Conservation (phyloP, 148 eudicot genomes). For the Rhododendron williamsianum region DNA sequence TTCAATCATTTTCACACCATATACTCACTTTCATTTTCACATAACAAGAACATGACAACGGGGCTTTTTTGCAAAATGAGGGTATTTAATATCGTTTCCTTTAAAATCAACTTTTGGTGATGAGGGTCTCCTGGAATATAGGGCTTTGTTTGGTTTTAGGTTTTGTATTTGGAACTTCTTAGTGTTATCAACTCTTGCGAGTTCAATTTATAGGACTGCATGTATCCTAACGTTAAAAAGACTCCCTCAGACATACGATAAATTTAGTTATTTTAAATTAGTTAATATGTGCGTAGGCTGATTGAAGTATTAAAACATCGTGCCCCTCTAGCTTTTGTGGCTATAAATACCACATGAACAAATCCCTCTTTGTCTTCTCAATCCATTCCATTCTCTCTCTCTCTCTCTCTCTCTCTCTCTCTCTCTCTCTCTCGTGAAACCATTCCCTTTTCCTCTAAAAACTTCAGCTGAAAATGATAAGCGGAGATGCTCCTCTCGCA, state of each 20-base stretch:
- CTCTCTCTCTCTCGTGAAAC: background rate
- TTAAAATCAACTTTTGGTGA: too few species aligned
- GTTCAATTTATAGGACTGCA: background rate
- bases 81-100: background rate
- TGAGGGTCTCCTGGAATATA: too few species aligned
- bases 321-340: background rate
- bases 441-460: background rate
- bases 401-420: too few species aligned
- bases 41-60: background rate
- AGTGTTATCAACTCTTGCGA: background rate
- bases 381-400: background rate
- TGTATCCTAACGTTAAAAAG: background rate
- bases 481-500: conserved; percentile 1
- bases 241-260: background rate
- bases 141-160: too few species aligned
- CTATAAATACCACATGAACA: conserved; percentile 22
- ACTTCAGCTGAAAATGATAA: conserved; percentile 17
- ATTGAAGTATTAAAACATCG: background rate
- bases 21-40: background rate
- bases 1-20: too few species aligned
- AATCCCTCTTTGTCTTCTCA: background rate
- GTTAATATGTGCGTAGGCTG: background rate
- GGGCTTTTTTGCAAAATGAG: background rate
- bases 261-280: background rate
- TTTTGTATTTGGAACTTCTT: too few species aligned